Percentiles rank a stretch among this genome's conserved stretches.
Evolutionary conservation across 2,329 filamentous ascomycete species (phyloP).

Genomic region (Colletotrichum liriopes): DNA sequence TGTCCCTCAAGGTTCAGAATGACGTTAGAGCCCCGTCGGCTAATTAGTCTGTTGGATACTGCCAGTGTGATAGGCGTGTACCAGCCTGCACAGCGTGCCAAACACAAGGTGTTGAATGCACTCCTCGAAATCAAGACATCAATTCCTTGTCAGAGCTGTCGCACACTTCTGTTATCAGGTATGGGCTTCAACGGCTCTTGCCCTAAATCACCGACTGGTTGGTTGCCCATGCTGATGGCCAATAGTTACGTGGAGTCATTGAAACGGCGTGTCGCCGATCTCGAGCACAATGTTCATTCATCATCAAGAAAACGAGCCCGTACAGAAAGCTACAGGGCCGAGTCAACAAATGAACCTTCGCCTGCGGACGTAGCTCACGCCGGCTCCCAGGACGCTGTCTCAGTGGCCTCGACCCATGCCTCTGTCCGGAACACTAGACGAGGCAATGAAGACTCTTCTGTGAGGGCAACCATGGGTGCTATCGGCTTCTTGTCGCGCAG

Average conservation of each 20-base stretch:
- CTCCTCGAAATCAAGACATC: slow-evolving; percentile 31
- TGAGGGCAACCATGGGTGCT: slow-evolving; percentile 37
- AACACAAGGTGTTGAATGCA: slow-evolving; percentile 11
- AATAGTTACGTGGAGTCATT: slow-evolving; percentile 28
- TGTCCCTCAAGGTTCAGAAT: neutral
- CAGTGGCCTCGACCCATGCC: neutral
- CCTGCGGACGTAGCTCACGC: neutral
- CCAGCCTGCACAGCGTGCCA: slow-evolving; percentile 31
- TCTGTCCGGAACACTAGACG: neutral
- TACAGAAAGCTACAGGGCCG: slow-evolving; percentile 1
- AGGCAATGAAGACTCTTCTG: slow-evolving; percentile 31
- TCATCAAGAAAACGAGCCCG: slow-evolving; percentile 25
- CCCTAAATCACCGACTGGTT: too few species aligned
- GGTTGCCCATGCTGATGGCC: neutral
- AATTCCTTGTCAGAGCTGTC: slow-evolving; percentile 22
- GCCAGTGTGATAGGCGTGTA: slow-evolving; percentile 32
- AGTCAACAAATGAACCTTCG: neutral
- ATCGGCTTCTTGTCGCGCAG: slow-evolving; percentile 37
- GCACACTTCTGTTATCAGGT: slow-evolving; percentile 32
- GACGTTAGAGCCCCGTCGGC: neutral
- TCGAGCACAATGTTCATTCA: slow-evolving; percentile 16
- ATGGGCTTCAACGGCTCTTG: neutral
- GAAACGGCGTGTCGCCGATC: slow-evolving; percentile 26
- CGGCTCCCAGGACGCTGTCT: neutral
- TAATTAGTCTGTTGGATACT: neutral